Evolutionary conservation across 2,329 filamentous ascomycete genomes (phyloP).

Genomic region (Aspergillus sp.): DNA sequence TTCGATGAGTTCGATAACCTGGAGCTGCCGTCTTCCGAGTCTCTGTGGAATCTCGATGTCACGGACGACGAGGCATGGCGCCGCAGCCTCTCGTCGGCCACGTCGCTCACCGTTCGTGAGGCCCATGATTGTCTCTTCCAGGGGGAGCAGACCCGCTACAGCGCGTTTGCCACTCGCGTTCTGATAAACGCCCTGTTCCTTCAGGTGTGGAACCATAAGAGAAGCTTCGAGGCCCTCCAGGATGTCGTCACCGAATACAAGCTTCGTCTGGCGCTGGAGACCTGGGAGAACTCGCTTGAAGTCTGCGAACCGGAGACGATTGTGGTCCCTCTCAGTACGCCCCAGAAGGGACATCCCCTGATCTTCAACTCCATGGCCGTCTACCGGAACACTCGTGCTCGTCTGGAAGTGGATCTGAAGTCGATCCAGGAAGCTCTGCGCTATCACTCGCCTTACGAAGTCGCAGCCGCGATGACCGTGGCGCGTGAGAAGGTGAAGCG

Average conservation of each 20-base stretch:
- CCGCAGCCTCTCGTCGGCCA: conserved; percentile 69
- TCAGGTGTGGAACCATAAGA: conserved; percentile 98
- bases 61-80: conserved; percentile 80
- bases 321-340: conserved; percentile 84
- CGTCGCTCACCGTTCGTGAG: conserved; percentile 82
- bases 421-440: conserved; percentile 92
- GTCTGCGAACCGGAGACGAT: conserved; percentile 89
- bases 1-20: conserved; percentile 97
- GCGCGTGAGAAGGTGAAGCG: conserved; percentile 92
- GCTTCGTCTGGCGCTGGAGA: conserved; percentile 89
- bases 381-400: conserved; percentile 88
- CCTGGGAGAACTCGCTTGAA: conserved; percentile 97
- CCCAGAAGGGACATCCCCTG: conserved; percentile 91
- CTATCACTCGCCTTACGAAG: conserved; percentile 96
- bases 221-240: conserved; percentile 93
- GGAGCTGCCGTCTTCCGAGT: conserved; percentile 88
- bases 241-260: conserved; percentile 99
- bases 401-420: conserved; percentile 93
- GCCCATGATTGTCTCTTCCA: conserved; percentile 96
- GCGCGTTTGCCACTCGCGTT: conserved; percentile 92
- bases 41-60: conserved; percentile 84
- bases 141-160: conserved; percentile 86
- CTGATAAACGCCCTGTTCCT: conserved; percentile 99
- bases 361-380: conserved; percentile 98
- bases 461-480: conserved; percentile 93